Base-by-base conservation (phyloP, 129 eudicot species). In the Mikania micrantha region DNA sequence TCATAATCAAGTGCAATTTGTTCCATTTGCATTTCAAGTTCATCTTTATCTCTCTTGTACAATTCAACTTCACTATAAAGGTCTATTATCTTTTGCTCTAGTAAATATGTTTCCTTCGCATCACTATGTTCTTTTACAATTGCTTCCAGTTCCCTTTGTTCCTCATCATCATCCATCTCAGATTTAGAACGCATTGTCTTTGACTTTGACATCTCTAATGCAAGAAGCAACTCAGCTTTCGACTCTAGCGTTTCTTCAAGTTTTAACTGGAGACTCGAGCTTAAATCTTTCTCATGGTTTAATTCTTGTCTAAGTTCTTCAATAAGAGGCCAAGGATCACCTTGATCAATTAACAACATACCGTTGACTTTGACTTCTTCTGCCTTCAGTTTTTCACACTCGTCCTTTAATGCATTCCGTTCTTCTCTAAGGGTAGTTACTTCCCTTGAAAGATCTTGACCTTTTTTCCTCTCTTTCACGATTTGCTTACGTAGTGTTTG, bases 1-100 rank as follows among this genome's bases (percentile, higher is more conserved):
- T 94, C 99, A 20, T 94, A 89, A 69, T 94, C 97, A 4, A 94
- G 85, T 21, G 97, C 95, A 40, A 94, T 85, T 76, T 94, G 97
- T 69, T 94, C 99, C 90, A 89, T 75, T 71, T 94, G 97, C 80
- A 85, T 87, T 78, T 94, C 97, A 7, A 90, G 67, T 56, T 94
- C 99, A 45, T 94, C 99, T 77, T 74, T 90, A 24, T 94, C 97
- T 78, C 93, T 65, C 74, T 79, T 89, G 62, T 77, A 81, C 27
- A 83, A 85, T 66, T 94, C 95, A 10, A 85, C 64, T 78, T 94
- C 99, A 35, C 77, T 42, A 47, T 79, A 77, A 49, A 94, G 85
- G 45, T 87, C 86, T 57, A 76, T 62, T 58, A 89, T 79, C 81
- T 85, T 88, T 70, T 87, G 95, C 70, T 94, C 97, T 27, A 83